Conservation (phyloP, 306 rosid genomes). For the Urtica urens region DNA sequence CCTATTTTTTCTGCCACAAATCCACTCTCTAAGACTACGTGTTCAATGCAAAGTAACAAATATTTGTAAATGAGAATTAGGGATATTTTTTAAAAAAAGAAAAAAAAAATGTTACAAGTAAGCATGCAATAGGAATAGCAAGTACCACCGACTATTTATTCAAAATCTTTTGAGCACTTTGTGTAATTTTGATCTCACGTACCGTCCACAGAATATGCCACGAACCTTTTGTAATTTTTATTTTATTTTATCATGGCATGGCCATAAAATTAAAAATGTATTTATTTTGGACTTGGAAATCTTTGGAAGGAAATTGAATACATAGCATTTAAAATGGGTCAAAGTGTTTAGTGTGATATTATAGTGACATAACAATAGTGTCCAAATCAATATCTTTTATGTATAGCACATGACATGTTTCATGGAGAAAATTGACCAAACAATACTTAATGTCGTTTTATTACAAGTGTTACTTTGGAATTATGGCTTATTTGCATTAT, state of each 20-base stretch:
- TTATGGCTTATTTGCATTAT: no score
- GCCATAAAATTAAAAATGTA: background rate
- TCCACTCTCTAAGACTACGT: background rate
- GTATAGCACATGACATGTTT: background rate
- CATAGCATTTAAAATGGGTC: background rate
- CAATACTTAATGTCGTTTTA: no score
- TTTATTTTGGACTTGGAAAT: background rate
- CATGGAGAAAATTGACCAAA: conserved; percentile 17
- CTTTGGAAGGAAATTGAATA: background rate
- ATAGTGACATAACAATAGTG: background rate
- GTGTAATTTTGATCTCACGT: background rate
- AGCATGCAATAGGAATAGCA: conserved; percentile 60
- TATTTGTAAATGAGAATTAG: background rate
- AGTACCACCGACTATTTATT: conserved; percentile 38
- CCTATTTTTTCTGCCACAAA: background rate
- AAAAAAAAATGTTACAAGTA: conserved; percentile 11
- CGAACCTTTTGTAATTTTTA: no score
- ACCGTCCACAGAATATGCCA: background rate
- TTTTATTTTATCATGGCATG: no score
- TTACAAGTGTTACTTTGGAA: no score
- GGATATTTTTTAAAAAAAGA: no score
- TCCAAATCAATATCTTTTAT: background rate
- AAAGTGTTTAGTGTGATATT: background rate
- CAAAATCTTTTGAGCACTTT: conserved; percentile 6
- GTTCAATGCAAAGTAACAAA: background rate